Evolutionary conservation across 2,329 filamentous ascomycete species (phyloP), one percentile per base, ranked within the genome.

Genomic region (Furcasterigmium furcatum): DNA sequence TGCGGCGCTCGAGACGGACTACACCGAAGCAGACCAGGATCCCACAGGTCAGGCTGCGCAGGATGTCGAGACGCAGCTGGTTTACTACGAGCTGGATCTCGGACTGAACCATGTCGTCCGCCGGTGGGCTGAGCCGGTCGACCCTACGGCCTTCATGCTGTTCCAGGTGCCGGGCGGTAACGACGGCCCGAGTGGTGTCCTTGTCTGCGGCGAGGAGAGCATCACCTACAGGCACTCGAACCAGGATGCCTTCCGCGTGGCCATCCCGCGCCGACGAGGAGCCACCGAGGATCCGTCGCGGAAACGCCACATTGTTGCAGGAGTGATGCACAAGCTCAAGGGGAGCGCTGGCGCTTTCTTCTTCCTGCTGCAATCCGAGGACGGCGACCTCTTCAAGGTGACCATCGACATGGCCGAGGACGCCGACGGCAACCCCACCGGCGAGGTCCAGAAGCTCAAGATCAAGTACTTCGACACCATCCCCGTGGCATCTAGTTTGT

Each of bases 381-480:
- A 99, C 63, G 94, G 94, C n/a, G 95, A 99, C 64, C 74, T 99
- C 7, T 97, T 99, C 77, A 97, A 97, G 64, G 80, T 97, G 41
- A 96, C 87, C 1, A 84, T 99, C 49, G 91, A 96, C 52, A 92
- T 96, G 84, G 78, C 84, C 9, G 86, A 91, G 55, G 88, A 95
- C 56, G 80, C 85, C 1, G 80, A 87, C 39, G 89, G 87, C 12
- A 84, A 89, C 48, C 74, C 85, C 1, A 92, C 88, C 1, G 87
- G 87, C 24, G 88, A 94, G 59, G 91, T 97, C 2, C 81, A 80
- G 57, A 79, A 84, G 47, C 72, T 99, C 47, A 94, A 90, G 64
- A 88, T 99, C 68, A 96, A 96, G 64, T 99, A 97, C 66, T 99
- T 97, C 57, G 94, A 99, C 58, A 99, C 94, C 0, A 87, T 96